Percentiles rank a stretch among this genome's conserved stretches.
phyloP scores from a whole-genome alignment of 2,329 filamentous ascomycete genomes.

The Nothomitra cinnamomea region DNA sequence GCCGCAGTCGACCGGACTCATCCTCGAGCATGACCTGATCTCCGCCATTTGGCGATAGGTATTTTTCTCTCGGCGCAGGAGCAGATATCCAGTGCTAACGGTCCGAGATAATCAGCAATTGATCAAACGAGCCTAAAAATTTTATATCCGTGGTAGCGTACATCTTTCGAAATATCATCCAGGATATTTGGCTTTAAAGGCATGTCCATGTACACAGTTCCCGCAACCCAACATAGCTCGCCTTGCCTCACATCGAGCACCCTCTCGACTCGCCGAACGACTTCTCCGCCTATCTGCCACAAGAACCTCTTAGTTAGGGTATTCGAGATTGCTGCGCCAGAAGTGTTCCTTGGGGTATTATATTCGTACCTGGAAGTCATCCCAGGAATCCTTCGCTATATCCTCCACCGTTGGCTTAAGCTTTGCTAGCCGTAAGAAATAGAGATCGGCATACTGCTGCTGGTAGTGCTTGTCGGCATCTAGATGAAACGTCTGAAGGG shows the following conservation, averaged over 20 bases:
- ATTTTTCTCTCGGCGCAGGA: constrained; percentile 60
- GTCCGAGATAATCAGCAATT: constrained; percentile 8
- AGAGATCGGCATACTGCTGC: constrained; percentile 96
- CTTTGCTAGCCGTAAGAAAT: constrained; percentile 77
- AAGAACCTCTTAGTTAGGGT: constrained; percentile 5
- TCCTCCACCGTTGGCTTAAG: constrained; percentile 71
- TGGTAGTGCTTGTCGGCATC: constrained; percentile 55
- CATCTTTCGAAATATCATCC: constrained; percentile 86
- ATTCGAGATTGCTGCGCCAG: constrained; percentile 3
- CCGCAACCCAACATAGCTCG: constrained; percentile 84
- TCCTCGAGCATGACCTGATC: constrained; percentile 80
- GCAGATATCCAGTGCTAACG: constrained; percentile 72
- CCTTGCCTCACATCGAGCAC: constrained; percentile 93
- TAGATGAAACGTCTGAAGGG: constrained; percentile 58
- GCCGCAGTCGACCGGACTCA: constrained; percentile 71
- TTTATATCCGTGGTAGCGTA: constrained; percentile 24
- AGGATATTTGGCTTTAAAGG: constrained; percentile 88
- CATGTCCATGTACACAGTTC: constrained; percentile 97
- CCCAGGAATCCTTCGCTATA: constrained; percentile 60
- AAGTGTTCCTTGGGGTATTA: background rate
- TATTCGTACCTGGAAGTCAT: constrained; percentile 41
- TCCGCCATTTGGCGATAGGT: constrained; percentile 45
- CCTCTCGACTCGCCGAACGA: constrained; percentile 59
- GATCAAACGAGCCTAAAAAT: background rate
- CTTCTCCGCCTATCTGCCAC: constrained; percentile 52